These are phyloP conservation scores for Pythium pyrilobum DNA, from an alignment of 352 stramenopile species.

Conservation along the genomic window DNA sequence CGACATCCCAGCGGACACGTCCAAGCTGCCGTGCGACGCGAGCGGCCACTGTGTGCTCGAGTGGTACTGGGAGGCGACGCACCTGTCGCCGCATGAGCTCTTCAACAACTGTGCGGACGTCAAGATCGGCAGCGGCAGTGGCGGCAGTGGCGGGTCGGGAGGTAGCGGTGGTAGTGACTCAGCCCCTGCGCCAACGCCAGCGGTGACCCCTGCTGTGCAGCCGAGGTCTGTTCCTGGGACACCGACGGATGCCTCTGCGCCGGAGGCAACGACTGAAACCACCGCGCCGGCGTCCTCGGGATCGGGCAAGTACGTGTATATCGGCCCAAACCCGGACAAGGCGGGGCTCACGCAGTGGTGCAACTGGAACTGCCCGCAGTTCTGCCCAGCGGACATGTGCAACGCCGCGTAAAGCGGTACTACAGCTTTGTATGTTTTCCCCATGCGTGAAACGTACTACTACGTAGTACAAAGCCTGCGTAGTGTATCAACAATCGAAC, in stretches of 20 bases:
- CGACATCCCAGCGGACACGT: slow-evolving; percentile 28
- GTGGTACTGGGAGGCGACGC: slow-evolving; percentile 18
- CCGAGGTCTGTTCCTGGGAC: too few relatives aligned
- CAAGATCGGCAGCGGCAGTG: slow-evolving; percentile 8
- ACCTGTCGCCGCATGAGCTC: slow-evolving; percentile 15
- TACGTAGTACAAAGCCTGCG: too few relatives aligned
- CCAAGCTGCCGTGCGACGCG: slow-evolving; percentile 18
- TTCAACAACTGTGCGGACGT: slow-evolving; percentile 25
- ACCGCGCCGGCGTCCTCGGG: too few relatives aligned
- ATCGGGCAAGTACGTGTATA: slow-evolving; percentile 26
- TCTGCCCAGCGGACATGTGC: slow-evolving; percentile 30
- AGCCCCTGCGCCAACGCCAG: neutral
- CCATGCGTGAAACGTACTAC: too few relatives aligned
- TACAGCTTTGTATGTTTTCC: too few relatives aligned
- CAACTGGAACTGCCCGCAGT: slow-evolving; percentile 34
- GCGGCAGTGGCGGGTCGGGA: neutral
- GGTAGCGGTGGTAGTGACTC: neutral
- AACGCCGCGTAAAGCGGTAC: too few relatives aligned
- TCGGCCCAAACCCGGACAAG: slow-evolving; percentile 7
- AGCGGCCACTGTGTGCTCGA: slow-evolving; percentile 21
- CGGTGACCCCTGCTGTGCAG: neutral
- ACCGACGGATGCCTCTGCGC: too few relatives aligned
- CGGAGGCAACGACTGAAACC: too few relatives aligned
- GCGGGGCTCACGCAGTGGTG: slow-evolving; percentile 24
- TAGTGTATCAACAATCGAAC: too few relatives aligned